A percentile compares a stretch with the other conserved stretches of the same genome.
phyloP scores from a whole-genome alignment of 805 yeast genomes.

The Ogataea ramenticola region DNA sequence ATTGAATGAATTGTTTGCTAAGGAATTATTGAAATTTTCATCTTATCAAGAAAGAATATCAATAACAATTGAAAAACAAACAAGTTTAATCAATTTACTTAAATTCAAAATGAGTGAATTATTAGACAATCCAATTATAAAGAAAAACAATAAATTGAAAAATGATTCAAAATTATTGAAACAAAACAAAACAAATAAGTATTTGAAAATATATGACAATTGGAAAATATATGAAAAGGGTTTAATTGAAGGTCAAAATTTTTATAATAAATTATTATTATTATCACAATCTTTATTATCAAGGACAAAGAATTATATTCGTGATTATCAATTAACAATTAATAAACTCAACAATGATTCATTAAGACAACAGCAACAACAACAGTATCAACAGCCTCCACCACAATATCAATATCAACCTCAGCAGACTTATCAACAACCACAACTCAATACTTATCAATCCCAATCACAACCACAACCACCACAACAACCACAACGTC shows the following conservation, averaged over 20 bases:
- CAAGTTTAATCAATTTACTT: conserved; percentile 33
- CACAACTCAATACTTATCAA: not conserved
- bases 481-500: not conserved
- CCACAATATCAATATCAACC: not conserved
- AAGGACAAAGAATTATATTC: conserved; percentile 20
- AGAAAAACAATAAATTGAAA: conserved; percentile 37
- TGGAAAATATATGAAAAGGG: conserved; percentile 60
- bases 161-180: conserved; percentile 30
- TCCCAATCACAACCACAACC: not conserved
- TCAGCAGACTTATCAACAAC: not conserved
- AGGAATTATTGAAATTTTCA: conserved; percentile 71
- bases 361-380: no score
- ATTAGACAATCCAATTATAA: conserved; percentile 38
- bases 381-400: not conserved
- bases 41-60: conserved; percentile 62
- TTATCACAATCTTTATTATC: conserved; percentile 24
- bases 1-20: conserved; percentile 44
- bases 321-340: not conserved
- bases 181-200: conserved; percentile 31
- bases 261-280: conserved; percentile 47
- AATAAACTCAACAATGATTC: not conserved
- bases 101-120: conserved; percentile 36
- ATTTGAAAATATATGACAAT: conserved; percentile 41
- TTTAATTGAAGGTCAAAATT: conserved; percentile 49
- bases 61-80: conserved; percentile 61